These are phyloP conservation scores for Friedmanniomyces endolithicus DNA, from an alignment of 495 filamentous ascomycete genomes.

Conservation along the genomic window DNA sequence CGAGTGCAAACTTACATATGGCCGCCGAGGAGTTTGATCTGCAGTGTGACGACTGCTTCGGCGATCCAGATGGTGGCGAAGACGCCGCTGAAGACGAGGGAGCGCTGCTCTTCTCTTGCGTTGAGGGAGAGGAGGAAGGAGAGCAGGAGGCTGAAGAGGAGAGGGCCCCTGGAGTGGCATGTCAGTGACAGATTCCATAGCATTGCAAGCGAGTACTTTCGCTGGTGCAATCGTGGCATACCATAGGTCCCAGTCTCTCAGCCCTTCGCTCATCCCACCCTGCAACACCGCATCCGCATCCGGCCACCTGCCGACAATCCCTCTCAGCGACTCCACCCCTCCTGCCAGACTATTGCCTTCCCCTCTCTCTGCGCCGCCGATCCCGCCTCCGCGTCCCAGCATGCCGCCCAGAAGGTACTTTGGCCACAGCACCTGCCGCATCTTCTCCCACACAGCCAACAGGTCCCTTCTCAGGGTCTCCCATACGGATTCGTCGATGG, in stretches of 20 bases:
- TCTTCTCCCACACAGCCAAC: slow-evolving; percentile 88
- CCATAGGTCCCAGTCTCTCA: slow-evolving; percentile 97
- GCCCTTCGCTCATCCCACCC: slow-evolving; percentile 71
- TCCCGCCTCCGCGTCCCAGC: slow-evolving; percentile 51
- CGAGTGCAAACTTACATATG: slow-evolving; percentile 67
- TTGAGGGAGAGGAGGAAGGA: slow-evolving; percentile 72
- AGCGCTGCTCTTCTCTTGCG: slow-evolving; percentile 63
- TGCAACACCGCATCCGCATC: slow-evolving; percentile 59
- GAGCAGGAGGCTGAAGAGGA: slow-evolving; percentile 82
- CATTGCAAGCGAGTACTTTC: background rate
- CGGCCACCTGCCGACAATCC: slow-evolving; percentile 54
- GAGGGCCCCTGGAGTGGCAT: slow-evolving; percentile 51
- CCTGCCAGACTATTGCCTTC: slow-evolving; percentile 45
- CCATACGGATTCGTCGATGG: slow-evolving; percentile 96
- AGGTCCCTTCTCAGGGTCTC: slow-evolving; percentile 84
- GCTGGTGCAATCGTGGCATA: slow-evolving; percentile 25
- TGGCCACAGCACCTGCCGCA: slow-evolving; percentile 94
- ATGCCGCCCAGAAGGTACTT: slow-evolving; percentile 77
- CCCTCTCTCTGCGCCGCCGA: slow-evolving; percentile 54
- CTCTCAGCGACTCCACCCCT: slow-evolving; percentile 34
- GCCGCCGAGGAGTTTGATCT: slow-evolving; percentile 93
- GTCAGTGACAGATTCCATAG: slow-evolving; percentile 11
- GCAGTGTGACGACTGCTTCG: slow-evolving; percentile 91
- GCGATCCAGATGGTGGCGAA: slow-evolving; percentile 96
- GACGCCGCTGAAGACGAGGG: slow-evolving; percentile 83